Conservation (phyloP, 1,284 basidiomycete species). For the Apiotrichum porosum region DNA sequence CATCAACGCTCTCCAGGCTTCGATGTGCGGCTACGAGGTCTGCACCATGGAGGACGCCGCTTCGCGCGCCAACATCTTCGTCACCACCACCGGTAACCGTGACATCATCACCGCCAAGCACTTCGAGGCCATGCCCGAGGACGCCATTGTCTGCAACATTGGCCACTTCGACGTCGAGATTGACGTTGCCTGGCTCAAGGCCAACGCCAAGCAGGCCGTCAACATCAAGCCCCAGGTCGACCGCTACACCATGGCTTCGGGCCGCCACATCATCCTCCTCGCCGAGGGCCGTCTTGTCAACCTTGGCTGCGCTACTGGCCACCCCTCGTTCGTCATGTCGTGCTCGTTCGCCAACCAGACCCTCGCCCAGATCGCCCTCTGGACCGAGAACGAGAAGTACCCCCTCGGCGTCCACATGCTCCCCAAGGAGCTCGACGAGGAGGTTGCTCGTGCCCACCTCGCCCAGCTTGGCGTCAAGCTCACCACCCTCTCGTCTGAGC, state of each 20-base stretch:
- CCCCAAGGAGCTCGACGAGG: conserved; percentile 95
- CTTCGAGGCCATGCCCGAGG: conserved; percentile 92
- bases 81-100: conserved; percentile 97
- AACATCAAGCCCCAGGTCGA: conserved; percentile 99
- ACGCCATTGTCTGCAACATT: conserved; percentile 91
- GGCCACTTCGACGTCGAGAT: conserved; percentile 99
- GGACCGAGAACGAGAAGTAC: conserved; percentile 77
- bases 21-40: conserved; percentile 99
- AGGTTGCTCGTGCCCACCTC: conserved; percentile 94
- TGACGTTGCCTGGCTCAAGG: conserved; percentile 97
- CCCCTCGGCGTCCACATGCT: conserved; percentile 92
- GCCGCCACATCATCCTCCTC: conserved; percentile 93
- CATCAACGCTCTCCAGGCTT: conserved; percentile 98
- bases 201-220: conserved; percentile 73
- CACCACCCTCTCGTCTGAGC: conserved; percentile 69
- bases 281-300: conserved; percentile 99
- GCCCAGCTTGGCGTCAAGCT: conserved; percentile 89
- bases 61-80: conserved; percentile 81
- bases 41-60: conserved; percentile 98
- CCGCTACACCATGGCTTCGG: conserved; percentile 85
- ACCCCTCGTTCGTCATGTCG: conserved; percentile 94
- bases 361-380: conserved; percentile 96
- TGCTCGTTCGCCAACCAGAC: conserved; percentile 99
- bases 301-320: conserved; percentile 86
- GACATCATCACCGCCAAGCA: conserved; percentile 95